phyloP scores from a whole-genome alignment of 1,139 yeast genomes.

The Pneumocystis wakefieldiae region DNA sequence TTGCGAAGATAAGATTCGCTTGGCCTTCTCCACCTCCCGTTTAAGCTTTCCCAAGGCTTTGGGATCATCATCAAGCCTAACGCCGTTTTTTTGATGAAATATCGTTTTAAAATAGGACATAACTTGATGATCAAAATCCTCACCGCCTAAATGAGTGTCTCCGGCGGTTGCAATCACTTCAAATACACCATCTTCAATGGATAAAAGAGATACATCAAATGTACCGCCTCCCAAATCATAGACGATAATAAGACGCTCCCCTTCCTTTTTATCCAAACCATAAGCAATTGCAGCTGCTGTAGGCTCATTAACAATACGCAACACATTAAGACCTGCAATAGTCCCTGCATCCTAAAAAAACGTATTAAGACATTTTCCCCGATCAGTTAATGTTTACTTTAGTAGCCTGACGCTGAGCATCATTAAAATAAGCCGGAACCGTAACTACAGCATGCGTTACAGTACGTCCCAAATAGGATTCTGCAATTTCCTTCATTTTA shows the following conservation, averaged over 20 bases:
- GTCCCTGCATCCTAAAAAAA: conserved; percentile 60
- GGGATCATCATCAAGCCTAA: conserved; percentile 58
- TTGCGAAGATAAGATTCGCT: conserved; percentile 84
- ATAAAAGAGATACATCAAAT: conserved; percentile 76
- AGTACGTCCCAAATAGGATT: conserved; percentile 74
- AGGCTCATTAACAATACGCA: conserved; percentile 93
- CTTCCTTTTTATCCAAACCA: conserved; percentile 81
- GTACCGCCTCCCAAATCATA: conserved; percentile 94
- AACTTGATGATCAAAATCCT: conserved; percentile 83
- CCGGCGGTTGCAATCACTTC: conserved; percentile 92
- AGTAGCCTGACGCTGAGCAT: conserved; percentile 97
- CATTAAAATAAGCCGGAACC: conserved; percentile 95
- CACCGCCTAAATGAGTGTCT: conserved; percentile 95
- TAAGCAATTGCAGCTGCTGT: conserved; percentile 98
- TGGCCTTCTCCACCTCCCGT: conserved; percentile 94
- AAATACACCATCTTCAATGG: conserved; percentile 86
- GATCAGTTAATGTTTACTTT: conserved; percentile 26
- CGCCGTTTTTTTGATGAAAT: conserved; percentile 75
- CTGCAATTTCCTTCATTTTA: conserved; percentile 88
- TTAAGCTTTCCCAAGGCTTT: conserved; percentile 79
- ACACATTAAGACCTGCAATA: conserved; percentile 86
- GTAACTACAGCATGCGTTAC: conserved; percentile 92
- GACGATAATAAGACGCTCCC: conserved; percentile 64
- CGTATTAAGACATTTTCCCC: background rate
- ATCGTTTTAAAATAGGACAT: conserved; percentile 72